A percentile compares a stretch with the other conserved stretches of the same genome.
Conservation (phyloP, 129 eudicot species). For the sunflower (Helianthus annuus) region HanXRQr2.0-SUNRISE NC_035444.2:74901309-74901808, state of each 20-base stretch:
- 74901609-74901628: constrained; percentile 41
- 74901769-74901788: constrained; percentile 72
- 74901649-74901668: constrained; percentile 9
- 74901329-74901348: constrained; percentile 62
- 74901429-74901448: constrained; percentile 43
- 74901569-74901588: constrained; percentile 37
- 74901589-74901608: constrained; percentile 29
- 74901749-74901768: constrained; percentile 56
- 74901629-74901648: constrained; percentile 33
- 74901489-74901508: constrained; percentile 46
- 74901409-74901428: constrained; percentile 37
- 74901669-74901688: not conserved
- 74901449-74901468: constrained; percentile 43
- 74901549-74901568: constrained; percentile 17
- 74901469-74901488: constrained; percentile 44
- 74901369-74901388: constrained; percentile 65
- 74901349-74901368: constrained; percentile 74
- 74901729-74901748: constrained; percentile 59
- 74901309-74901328: constrained; percentile 37
- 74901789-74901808: constrained; percentile 67
- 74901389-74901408: constrained; percentile 67
- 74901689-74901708: constrained; percentile 1
- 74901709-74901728: constrained; percentile 35
- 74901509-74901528: constrained; percentile 50
- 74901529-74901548: constrained; percentile 31